Conservation (phyloP, 2,329 filamentous ascomycete species). For the Laburnicola sp. region DNA sequence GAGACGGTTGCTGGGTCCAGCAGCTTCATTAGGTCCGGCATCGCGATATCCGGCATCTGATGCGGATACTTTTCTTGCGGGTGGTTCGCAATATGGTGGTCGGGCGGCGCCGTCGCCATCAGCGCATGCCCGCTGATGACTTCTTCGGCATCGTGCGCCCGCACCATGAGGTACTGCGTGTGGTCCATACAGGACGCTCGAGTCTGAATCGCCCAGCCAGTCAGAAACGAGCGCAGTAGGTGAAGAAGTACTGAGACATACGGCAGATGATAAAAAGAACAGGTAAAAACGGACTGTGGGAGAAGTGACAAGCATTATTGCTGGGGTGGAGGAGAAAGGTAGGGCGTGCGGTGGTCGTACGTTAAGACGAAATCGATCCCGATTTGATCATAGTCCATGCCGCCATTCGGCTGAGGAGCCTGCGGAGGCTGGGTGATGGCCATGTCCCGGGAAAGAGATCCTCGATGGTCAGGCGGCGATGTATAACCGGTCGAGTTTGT, state of each 20-base stretch:
- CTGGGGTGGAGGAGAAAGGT: conserved; percentile 51
- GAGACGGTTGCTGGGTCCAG: conserved; percentile 77
- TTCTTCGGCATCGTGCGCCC: conserved; percentile 58
- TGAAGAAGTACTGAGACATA: conserved; percentile 30
- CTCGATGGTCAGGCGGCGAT: conserved; percentile 46
- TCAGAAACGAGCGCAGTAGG: conserved; percentile 33
- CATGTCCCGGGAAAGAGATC: conserved; percentile 34
- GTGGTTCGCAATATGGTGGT: conserved; percentile 60
- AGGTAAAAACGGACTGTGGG: conserved; percentile 20
- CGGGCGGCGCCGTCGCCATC: conserved; percentile 88
- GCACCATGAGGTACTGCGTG: conserved; percentile 73
- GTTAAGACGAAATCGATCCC: conserved; percentile 90
- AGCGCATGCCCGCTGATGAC: conserved; percentile 79
- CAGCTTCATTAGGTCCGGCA: conserved; percentile 75
- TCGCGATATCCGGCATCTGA: conserved; percentile 74
- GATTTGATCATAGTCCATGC: conserved; percentile 75
- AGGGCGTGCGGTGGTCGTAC: conserved; percentile 71
- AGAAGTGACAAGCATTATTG: conserved; percentile 31
- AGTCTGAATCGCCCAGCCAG: conserved; percentile 59
- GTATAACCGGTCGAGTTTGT: conserved; percentile 53
- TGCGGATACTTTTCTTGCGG: conserved; percentile 63
- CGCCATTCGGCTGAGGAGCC: conserved; percentile 40
- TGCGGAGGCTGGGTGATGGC: conserved; percentile 28
- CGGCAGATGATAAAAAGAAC: conserved; percentile 20
- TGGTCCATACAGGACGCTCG: conserved; percentile 92